Conservation (phyloP, 306 rosid species). For the Crataegus laevigata region DNA sequence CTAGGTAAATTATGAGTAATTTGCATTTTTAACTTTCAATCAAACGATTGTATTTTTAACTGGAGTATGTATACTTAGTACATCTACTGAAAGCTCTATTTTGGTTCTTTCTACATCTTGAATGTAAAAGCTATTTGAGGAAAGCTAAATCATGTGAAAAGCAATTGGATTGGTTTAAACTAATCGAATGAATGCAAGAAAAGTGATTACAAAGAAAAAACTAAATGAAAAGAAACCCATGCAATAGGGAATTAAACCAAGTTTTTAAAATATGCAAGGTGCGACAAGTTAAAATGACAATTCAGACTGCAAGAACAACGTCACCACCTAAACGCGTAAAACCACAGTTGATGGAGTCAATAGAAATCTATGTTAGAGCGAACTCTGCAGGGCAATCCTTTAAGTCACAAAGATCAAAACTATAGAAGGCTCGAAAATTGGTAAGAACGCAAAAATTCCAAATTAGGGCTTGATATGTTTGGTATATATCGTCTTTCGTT, state of each 20-base stretch:
- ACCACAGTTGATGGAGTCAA: too few species aligned
- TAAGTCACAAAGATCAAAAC: not conserved
- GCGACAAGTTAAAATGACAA: too few species aligned
- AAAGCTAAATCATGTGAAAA: not conserved
- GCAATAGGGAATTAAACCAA: too few species aligned
- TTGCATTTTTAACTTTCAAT: not conserved
- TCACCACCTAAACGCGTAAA: too few species aligned
- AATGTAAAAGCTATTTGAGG: not conserved
- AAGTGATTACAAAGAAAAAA: not conserved
- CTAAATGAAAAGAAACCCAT: not conserved
- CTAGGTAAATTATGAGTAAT: not conserved
- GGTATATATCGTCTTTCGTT: not conserved
- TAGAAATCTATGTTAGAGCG: not conserved
- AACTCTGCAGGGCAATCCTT: not conserved
- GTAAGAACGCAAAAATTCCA: not conserved
- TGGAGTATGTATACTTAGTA: not conserved
- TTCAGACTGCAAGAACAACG: too few species aligned
- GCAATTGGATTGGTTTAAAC: not conserved
- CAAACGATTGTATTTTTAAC: not conserved
- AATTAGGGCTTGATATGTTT: not conserved
- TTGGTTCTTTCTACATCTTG: not conserved
- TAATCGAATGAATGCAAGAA: not conserved
- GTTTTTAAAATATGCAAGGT: too few species aligned
- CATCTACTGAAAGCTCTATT: not conserved
- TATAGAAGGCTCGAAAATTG: not conserved